Evolutionary conservation across 2,329 filamentous ascomycete species (phyloP).

Genomic region (Fusarium virguliforme): DNA sequence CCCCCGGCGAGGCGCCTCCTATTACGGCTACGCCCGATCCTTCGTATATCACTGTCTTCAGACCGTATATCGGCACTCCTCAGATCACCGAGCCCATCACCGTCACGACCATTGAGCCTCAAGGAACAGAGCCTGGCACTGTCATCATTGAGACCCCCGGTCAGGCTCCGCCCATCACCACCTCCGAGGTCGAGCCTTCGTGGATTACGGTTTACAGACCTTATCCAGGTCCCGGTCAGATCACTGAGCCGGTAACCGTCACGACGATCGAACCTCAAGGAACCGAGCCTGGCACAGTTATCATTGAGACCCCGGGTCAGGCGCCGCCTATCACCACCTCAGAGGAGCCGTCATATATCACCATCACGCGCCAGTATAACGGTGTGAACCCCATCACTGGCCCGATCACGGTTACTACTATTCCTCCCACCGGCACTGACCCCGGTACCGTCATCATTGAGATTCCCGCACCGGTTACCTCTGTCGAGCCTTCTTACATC

Average conservation of each 20-base stretch:
- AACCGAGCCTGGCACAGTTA: constrained; percentile 16
- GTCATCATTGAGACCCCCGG: constrained; percentile 32
- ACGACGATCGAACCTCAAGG: constrained; percentile 11
- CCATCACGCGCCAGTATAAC: neutral
- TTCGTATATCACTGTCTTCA: constrained; percentile 19
- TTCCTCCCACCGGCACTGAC: neutral
- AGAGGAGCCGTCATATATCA: neutral
- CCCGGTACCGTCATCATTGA: constrained; percentile 10
- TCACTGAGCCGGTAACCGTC: constrained; percentile 3
- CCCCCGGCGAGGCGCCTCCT: constrained; percentile 10
- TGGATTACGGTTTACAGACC: constrained; percentile 9
- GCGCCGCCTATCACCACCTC: neutral
- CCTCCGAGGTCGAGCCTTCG: neutral
- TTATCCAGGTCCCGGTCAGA: constrained; percentile 2
- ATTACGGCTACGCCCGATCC: constrained; percentile 16
- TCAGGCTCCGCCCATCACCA: constrained; percentile 1
- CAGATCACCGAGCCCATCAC: constrained; percentile 21
- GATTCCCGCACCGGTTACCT: constrained; percentile 13
- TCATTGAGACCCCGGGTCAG: constrained; percentile 13
- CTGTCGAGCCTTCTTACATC: neutral
- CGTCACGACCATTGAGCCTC: constrained; percentile 30
- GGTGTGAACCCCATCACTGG: neutral
- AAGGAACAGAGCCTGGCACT: constrained; percentile 30
- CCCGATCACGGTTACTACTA: neutral
- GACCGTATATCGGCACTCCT: constrained; percentile 11